Evolutionary conservation across 2,329 filamentous ascomycete genomes (phyloP).

Genomic region (Thelonectria blattea): DNA sequence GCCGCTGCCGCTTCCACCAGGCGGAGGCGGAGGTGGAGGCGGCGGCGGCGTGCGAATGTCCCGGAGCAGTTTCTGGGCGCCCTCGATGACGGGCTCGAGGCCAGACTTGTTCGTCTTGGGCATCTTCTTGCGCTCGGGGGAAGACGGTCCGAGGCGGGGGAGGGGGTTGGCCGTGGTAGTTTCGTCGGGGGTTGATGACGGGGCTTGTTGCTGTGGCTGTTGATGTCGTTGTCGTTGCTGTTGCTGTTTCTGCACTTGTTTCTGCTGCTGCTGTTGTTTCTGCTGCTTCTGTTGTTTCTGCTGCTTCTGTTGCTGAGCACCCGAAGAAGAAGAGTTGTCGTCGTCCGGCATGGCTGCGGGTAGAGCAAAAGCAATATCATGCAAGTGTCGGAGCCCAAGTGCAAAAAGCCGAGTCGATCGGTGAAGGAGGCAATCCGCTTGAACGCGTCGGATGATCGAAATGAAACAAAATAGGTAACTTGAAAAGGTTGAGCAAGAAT

Average conservation of each 20-base stretch:
- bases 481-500: too few species aligned
- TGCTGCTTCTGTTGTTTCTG: background rate
- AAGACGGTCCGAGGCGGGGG: slow-evolving; percentile 13
- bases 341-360: background rate
- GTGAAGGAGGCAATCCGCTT: background rate
- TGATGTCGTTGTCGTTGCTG: background rate
- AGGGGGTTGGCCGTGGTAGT: background rate
- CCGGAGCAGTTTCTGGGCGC: slow-evolving; percentile 29
- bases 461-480: too few species aligned
- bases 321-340: background rate
- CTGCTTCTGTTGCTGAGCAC: background rate
- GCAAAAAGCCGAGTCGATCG: background rate
- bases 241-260: too few species aligned
- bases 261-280: background rate
- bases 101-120: slow-evolving; percentile 27
- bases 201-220: background rate
- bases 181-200: background rate
- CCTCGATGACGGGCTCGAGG: slow-evolving; percentile 42
- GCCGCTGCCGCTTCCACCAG: slow-evolving; percentile 24
- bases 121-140: slow-evolving; percentile 29
- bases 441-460: background rate
- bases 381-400: too few species aligned
- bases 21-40: too few species aligned
- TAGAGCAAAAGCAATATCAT: background rate
- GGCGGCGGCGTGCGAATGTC: slow-evolving; percentile 24